Base-by-base conservation (phyloP, 2,329 filamentous ascomycete genomes). In the Penicillium sp. region DNA sequence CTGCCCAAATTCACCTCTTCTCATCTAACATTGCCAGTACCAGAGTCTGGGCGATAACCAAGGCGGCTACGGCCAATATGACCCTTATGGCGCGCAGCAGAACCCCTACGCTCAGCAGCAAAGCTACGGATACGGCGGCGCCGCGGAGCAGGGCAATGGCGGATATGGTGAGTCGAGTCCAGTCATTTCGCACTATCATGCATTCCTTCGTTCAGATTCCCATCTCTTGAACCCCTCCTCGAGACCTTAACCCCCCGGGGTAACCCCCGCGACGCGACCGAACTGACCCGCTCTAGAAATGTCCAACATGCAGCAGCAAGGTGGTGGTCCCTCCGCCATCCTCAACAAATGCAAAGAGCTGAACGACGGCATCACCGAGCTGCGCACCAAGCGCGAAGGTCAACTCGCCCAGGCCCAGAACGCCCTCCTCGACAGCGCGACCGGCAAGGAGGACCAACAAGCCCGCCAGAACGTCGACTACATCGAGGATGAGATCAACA, bases 291-390 rank as follows among this genome's bases (percentile, higher is more conserved):
- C 21, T 21, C 36, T 61, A 77, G 78, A 76, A 72, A 80, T 81
- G 77, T 64, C 63, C 54, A 65, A 66, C 60, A 56, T 65, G 57
- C 68, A 57, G 56, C 68, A 57, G 36, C 67, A 67, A 33, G 56
- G 61, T 31, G 68, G 75, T 63, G 85, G 92, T 72, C 86, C 89
- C 39, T 92, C 91, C 70, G 84, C 84, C 52, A 89, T 96, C 63
- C 83, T 97, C 56, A 91, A 95, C 77, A 88, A 94, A 72, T 94
- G 91, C 77, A 84, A 86, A 55, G 86, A 90, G 42, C 89, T 97
- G 71, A 88, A 92, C 71, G 80, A 84, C 55, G 88, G 87, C 37
- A 89, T 97, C 67, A 83, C 89, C 59, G 80, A 86, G 54, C 85
- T 97, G 67, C 86, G 92, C 67, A 76, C 77, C 58, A 89, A 89